Percentiles rank a stretch among this genome's conserved stretches.
Evolutionary conservation across 345 rosid genomes (phyloP).

Genomic region (Lumnitzera racemosa): DNA sequence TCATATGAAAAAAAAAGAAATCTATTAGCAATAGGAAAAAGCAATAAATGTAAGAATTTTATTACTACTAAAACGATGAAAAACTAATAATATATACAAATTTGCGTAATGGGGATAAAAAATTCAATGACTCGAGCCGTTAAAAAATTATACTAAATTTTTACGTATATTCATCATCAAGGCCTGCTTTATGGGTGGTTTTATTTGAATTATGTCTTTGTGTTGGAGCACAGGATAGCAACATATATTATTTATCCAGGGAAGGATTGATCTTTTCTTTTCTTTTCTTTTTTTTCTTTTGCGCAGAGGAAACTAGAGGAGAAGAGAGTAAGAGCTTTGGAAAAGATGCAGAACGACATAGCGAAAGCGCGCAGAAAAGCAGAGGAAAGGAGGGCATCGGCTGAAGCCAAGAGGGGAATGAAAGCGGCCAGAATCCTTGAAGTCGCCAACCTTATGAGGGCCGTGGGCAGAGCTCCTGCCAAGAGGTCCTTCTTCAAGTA

Average conservation of each 20-base stretch:
- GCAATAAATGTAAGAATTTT: too few species aligned
- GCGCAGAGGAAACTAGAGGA: slow-evolving; percentile 91
- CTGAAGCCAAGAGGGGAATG: slow-evolving; percentile 76
- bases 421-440: slow-evolving; percentile 71
- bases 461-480: slow-evolving; percentile 81
- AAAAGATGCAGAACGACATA: slow-evolving; percentile 83
- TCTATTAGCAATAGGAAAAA: too few species aligned
- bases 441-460: slow-evolving; percentile 80
- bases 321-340: slow-evolving; percentile 70
- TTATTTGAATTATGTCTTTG: too few species aligned
- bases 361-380: slow-evolving; percentile 84
- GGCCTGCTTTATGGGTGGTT: too few species aligned
- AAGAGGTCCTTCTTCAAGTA: slow-evolving; percentile 71
- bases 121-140: too few species aligned
- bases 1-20: not conserved
- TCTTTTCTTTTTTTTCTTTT: not conserved
- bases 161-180: too few species aligned
- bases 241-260: too few species aligned
- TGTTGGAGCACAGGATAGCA: too few species aligned
- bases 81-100: too few species aligned
- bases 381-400: slow-evolving; percentile 86
- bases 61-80: too few species aligned
- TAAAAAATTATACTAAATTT: too few species aligned
- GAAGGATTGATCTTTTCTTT: not conserved
- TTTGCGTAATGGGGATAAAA: too few species aligned